Conservation (phyloP, 148 eudicot genomes). For the Nepenthes gracilis region DNA sequence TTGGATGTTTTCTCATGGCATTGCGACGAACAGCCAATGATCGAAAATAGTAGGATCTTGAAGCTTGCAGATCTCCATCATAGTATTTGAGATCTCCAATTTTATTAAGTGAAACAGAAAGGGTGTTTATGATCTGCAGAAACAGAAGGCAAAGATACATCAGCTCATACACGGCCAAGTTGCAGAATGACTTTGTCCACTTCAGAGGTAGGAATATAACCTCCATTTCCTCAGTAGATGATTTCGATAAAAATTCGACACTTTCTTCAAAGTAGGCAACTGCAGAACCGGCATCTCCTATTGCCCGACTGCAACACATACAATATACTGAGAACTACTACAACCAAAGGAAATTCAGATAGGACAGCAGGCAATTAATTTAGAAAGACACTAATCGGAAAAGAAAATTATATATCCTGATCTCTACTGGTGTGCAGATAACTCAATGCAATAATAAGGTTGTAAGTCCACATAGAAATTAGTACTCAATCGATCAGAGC, state of each 20-base stretch:
- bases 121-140: conserved; percentile 83
- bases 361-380: no score
- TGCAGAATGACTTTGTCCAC: background rate
- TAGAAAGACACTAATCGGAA: no score
- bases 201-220: conserved; percentile 18
- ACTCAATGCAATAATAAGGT: no score
- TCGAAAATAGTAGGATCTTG: conserved; percentile 59
- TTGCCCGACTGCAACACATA: conserved; percentile 66
- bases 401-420: no score
- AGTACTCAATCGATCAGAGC: background rate
- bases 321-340: background rate
- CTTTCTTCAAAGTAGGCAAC: conserved; percentile 85
- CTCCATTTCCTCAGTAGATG: conserved; percentile 64
- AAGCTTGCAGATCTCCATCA: conserved; percentile 73
- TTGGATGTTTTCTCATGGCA: conserved; percentile 44
- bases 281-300: conserved; percentile 75
- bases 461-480: background rate
- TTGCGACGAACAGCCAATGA: conserved; percentile 77
- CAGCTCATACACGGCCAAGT: background rate
- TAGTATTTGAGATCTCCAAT: conserved; percentile 93
- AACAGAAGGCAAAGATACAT: conserved; percentile 17
- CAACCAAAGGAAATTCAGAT: background rate
- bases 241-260: conserved; percentile 55
- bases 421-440: no score
- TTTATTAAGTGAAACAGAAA: conserved; percentile 90